These are phyloP conservation scores for Trichoderma arundinaceum DNA, from an alignment of 2,329 filamentous ascomycete species.

Conservation along the genomic window DNA sequence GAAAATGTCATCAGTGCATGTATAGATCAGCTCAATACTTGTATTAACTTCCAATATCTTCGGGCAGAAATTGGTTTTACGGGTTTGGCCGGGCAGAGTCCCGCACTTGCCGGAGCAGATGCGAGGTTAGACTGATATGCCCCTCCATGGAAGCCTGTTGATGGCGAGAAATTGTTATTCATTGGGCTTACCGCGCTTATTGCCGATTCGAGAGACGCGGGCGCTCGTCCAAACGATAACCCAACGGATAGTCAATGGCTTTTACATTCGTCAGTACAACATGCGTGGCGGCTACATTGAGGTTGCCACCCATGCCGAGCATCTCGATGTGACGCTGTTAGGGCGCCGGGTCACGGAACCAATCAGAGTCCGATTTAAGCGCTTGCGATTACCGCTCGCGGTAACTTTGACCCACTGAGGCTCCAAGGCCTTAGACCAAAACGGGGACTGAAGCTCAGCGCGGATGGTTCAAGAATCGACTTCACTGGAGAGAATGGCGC, in stretches of 20 bases:
- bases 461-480: slow-evolving; percentile 11
- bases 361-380: slow-evolving; percentile 41
- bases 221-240: slow-evolving; percentile 3
- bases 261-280: slow-evolving; percentile 14
- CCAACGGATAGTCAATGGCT: slow-evolving; percentile 10
- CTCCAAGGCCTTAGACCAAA: slow-evolving; percentile 35
- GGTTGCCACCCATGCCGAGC: slow-evolving; percentile 31
- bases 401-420: slow-evolving; percentile 38
- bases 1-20: slow-evolving; percentile 32
- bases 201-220: slow-evolving; percentile 7
- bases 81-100: not conserved
- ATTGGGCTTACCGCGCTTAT: slow-evolving; percentile 24
- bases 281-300: slow-evolving; percentile 28
- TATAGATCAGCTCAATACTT: slow-evolving; percentile 7
- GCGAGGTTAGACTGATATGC: not conserved
- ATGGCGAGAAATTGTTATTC: not conserved
- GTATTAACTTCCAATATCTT: not conserved
- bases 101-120: slow-evolving; percentile 13
- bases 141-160: not conserved
- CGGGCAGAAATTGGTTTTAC: slow-evolving; percentile 1
- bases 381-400: slow-evolving; percentile 40
- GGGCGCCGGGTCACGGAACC: slow-evolving; percentile 34
- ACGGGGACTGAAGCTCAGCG: slow-evolving; percentile 9
- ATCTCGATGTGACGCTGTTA: slow-evolving; percentile 37
- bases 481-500: slow-evolving; percentile 16